These are phyloP conservation scores for Wickerhamomyces silvicola DNA, from an alignment of 805 yeast species.

Conservation along the genomic window DNA sequence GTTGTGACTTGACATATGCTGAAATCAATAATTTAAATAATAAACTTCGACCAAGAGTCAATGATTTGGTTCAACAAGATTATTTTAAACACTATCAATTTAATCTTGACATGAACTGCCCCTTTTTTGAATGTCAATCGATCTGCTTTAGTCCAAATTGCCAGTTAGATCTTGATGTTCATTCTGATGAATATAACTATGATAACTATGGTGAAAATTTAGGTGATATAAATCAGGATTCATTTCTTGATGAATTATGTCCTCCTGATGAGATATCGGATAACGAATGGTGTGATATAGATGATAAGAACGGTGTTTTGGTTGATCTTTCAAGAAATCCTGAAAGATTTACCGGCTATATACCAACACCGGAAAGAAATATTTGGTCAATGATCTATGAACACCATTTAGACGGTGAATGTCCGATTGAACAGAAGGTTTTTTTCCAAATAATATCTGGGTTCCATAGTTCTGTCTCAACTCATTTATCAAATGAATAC, in stretches of 20 bases:
- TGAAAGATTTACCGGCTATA: conserved; percentile 94
- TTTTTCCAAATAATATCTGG: conserved; percentile 87
- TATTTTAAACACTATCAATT: conserved; percentile 71
- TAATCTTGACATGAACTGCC: conserved; percentile 78
- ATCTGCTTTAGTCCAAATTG: conserved; percentile 25
- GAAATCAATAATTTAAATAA: conserved; percentile 48
- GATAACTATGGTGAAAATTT: conserved; percentile 38
- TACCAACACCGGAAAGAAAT: conserved; percentile 85
- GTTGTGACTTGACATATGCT: conserved; percentile 35
- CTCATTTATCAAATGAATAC: conserved; percentile 84
- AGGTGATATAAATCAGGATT: conserved; percentile 30
- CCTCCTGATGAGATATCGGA: conserved; percentile 27
- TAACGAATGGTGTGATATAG: conserved; percentile 65
- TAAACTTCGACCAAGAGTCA: conserved; percentile 49
- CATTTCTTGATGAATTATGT: conserved; percentile 33
- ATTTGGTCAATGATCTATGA: conserved; percentile 91
- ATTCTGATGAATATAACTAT: conserved; percentile 20
- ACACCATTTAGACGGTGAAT: conserved; percentile 55
- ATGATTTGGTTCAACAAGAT: conserved; percentile 57
- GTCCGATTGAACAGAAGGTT: conserved; percentile 76
- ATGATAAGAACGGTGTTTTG: conserved; percentile 66
- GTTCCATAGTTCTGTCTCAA: conserved; percentile 91
- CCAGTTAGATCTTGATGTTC: conserved; percentile 24
- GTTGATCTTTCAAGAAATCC: conserved; percentile 87
- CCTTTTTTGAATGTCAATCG: conserved; percentile 69